Evolutionary conservation across 768 basidiomycete genomes (phyloP), one percentile per base, ranked within the genome.

Genomic region (Leccinum truebloodii): DNA sequence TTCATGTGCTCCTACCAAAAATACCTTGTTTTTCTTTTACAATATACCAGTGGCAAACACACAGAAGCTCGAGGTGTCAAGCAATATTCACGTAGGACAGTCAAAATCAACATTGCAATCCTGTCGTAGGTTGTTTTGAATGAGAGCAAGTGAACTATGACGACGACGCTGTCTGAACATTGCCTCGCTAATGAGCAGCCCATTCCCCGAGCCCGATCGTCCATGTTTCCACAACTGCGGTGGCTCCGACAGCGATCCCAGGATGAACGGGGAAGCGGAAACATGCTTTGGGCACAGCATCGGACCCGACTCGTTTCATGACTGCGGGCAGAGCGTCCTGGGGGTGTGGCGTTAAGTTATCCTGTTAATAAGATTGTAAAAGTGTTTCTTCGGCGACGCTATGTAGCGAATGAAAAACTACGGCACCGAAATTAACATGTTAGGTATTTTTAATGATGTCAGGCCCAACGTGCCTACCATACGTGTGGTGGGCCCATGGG

Each of bases 251-350:
- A 10, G 35, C 55, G 26, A 51, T 49, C 51, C 44, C 53, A 53
- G 55, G 52, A 57, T 20, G 48, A 55, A 57, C 59, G 10, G 63
- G 53, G 35, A 54, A 26, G 30, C 61, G 58, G 18, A 48, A 32
- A 51, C 57, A 56, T 60, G 61, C 57, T 44, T 44, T 59, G 24
- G 50, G 48, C 57, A 55, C 24, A 49, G 53, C 41, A 50, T 41
- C 65, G 59, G 59, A 30, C 30, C 65, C 67, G 66, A 69, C 54
- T 54, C 65, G 12, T 67, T 55, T 69, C 57, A n/a, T n/a, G 35
- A 46, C 41, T 44, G 49, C 20, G 34, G 34, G 41, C 24, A 8
- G 50, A n/a, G 44, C 20, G 44, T n/a, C 44, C 41, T n/a, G 12
- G 16, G 44, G 3, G 5, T 46, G 44, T 46, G 44, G 12, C 44